Evolutionary conservation across 1,139 yeast species (phyloP).

Genomic region (Taphrina wiesneri): DNA sequence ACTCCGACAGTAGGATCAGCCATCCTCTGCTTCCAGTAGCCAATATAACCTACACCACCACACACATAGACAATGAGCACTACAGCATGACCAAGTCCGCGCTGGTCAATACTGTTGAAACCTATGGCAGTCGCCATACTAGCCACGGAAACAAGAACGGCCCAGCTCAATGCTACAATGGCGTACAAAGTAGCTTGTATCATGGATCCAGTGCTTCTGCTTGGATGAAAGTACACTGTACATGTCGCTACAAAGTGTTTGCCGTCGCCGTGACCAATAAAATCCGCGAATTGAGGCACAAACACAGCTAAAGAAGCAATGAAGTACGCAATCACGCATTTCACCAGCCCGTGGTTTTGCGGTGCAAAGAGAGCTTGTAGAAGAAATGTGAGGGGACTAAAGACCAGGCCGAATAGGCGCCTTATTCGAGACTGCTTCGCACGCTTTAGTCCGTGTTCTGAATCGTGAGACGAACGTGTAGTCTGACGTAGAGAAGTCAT

Average conservation of each 20-base stretch:
- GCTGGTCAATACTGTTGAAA: conserved; percentile 53
- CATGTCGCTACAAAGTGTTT: conserved; percentile 82
- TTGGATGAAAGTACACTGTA: conserved; percentile 81
- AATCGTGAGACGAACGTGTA: background rate
- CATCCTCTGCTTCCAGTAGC: conserved; percentile 68
- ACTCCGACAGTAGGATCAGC: conserved; percentile 73
- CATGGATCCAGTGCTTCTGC: conserved; percentile 79
- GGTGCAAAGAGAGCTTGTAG: background rate
- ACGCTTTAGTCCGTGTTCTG: background rate
- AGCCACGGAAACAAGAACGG: conserved; percentile 57
- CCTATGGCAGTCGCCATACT: conserved; percentile 58
- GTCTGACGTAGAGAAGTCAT: conserved; percentile 18
- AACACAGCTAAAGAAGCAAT: conserved; percentile 77
- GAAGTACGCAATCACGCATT: conserved; percentile 71
- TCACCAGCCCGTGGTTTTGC: conserved; percentile 47
- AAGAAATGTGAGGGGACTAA: conserved; percentile 2
- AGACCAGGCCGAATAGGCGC: background rate
- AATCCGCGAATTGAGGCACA: conserved; percentile 55
- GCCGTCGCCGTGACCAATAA: conserved; percentile 68
- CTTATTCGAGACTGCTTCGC: background rate
- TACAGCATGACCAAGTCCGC: conserved; percentile 56
- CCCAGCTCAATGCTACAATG: conserved; percentile 56
- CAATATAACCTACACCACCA: conserved; percentile 63
- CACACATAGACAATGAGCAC: conserved; percentile 58
- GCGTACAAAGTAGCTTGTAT: conserved; percentile 70